Evolutionary conservation across 2,329 filamentous ascomycete species (phyloP), one percentile per base, ranked within the genome.

Genomic region (Magnaporthales sp.): DNA sequence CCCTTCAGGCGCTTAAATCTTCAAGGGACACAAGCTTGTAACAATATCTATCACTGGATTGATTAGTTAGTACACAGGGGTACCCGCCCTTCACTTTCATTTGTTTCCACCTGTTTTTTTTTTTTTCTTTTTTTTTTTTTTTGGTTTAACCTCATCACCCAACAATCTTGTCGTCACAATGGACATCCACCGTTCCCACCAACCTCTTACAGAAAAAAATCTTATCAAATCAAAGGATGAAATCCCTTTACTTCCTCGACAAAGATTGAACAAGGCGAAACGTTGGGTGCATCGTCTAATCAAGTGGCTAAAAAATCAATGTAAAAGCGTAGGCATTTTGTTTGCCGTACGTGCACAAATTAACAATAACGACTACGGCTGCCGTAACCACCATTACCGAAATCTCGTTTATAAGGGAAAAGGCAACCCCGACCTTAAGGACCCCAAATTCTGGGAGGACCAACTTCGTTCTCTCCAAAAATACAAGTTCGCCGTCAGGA

Each of bases 381-480:
- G 38, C 38, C 38, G 38, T 19, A 19, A 46, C 38, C 38, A 46
- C 38, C 38, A 46, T 46, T 46, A 46, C 38, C 38, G 38, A 46
- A 19, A 46, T 46, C 38, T 46, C 38, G 38, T 46, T 46, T 46
- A 46, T 46, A 46, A 46, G 38, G 38, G 38, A 46, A 46, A 46
- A 6, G 38, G 38, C 38, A 46, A 46, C 5, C 56, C 56, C 26
- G 27, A 61, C 56, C 56, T 61, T 22, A 22, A 61, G 5, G 56
- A 27, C 22, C 56, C 56, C 9, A 61, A 61, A 22, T 61, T 61
- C 27, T 61, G 56, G 56, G 56, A 61, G 22, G 56, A 61, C 56
- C 24, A 61, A 61, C 56, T 61, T 61, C 56, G 56, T 61, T 61
- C 22, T 61, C 15, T 61, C 56, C 22, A 61, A 22, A 61, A 61